Evolutionary conservation across 495 filamentous ascomycete genomes (phyloP), one percentile per base, ranked within the genome.

Genomic region (Penicillium ochrochloron): DNA sequence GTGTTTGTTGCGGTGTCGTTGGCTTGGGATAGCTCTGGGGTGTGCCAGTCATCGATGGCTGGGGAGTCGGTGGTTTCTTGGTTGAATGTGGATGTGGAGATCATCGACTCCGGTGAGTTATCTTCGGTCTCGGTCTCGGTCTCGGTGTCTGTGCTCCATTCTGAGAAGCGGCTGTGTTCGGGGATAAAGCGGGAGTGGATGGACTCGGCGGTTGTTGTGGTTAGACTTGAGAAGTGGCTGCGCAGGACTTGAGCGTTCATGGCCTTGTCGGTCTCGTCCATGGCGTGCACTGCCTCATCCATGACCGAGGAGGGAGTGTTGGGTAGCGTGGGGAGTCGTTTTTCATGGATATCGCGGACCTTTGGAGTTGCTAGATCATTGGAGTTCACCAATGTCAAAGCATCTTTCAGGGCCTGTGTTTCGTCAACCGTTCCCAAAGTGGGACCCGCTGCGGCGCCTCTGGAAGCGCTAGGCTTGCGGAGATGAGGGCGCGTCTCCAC

Each of bases 241-340:
- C 64, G 74, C 14, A 75, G 66, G 41, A 73, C 65, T 52, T 79
- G 73, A 25, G 62, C 67, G 27, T 80, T 75, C 39, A 80, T 63
- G 4, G 67, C 73, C 21, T 70, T 70, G 57, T 80, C 75, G 17
- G 67, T 69, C 23, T 74, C 73, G 23, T 81, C 77, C 35, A 82
- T 76, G 12, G 75, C 79, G 10, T 74, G 76, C 17, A 82, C 69
- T 9, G 77, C 80, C 57, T 81, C 80, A 19, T 82, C 78, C 80
- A 82, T 81, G 35, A 82, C 80, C 1, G 79, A 82, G 0, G 79
- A 82, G 15, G 80, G 80, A 1, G 77, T 75, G 57, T 82, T 83
- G 23, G 80, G 80, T 9, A 83, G 68, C 7, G 79, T 78, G 4
- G 80, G 80, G 15, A 83, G 76, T 52, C 80, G 62, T 57, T 83